Base-by-base conservation (phyloP, 257 asterid species). In the Solanum pinnatisectum region DNA sequence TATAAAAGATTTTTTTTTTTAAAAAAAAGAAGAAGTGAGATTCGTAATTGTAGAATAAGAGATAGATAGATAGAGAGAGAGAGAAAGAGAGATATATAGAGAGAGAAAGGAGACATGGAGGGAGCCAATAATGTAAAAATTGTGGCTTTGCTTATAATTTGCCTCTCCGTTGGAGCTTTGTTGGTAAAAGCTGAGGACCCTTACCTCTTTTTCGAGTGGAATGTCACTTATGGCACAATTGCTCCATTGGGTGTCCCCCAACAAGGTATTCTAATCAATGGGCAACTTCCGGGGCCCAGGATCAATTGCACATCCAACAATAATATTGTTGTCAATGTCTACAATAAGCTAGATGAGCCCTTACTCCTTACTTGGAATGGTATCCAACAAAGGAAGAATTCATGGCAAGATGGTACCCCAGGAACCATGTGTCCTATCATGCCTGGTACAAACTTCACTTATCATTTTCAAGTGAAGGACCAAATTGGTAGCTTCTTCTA, bases 201-300 rank as follows among this genome's bases (percentile, higher is more conserved):
- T 9, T 90, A 89, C 49, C 92, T 88, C 37, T 88, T 87, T 84
- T 91, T 87, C 7, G 92, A 91, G 1, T 94, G 96, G 96, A 90
- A 92, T 16, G 91, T 92, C 83, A 90, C 94, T 1, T 94, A 92
- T 36, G 96, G 94, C 76, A 92, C 90, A 70, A 87, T 91, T 16
- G 37, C 93, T 16, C 93, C 93, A 0, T 88, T 94, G 39, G 96
- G 94, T 85, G 89, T 89, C 5, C 95, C 96, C 30, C 91, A 88
- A 59, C 94, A 92, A 76, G 96, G 91, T 60, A 94, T 94, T 60
- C 90, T 94, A 46, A 94, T 94, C 89, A 94, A 94, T 14, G 95
- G 93, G 2, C 88, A 92, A 59, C 92, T 91, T 86, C 95, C 94
- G 3, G 95, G 95, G 0, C 95, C 95, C 1, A 56, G 83, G 73